Percentiles rank a stretch among this genome's conserved stretches.
phyloP scores from a whole-genome alignment of 345 rosid genomes.

The Sisymbrium altissimum region DNA sequence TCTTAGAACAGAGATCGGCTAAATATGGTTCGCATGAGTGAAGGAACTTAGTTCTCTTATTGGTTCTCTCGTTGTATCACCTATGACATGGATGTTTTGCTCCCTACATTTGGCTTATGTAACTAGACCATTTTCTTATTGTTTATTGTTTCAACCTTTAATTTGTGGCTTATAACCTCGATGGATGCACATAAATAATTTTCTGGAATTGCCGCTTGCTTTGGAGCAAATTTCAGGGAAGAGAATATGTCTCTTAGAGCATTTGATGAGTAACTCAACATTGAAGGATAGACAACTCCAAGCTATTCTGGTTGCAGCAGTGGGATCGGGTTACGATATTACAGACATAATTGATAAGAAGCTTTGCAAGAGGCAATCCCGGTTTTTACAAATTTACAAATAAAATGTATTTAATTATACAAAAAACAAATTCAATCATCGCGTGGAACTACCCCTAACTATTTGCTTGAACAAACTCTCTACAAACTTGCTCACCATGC shows the following conservation, averaged over 20 bases:
- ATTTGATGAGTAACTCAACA: constrained; percentile 47
- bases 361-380: constrained; percentile 46
- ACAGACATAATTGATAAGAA: constrained; percentile 35
- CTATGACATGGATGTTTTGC: background rate
- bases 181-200: no score
- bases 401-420: no score
- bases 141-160: no score
- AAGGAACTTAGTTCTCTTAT: constrained; percentile 8
- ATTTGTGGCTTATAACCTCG: no score
- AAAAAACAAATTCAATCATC: no score
- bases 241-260: constrained; percentile 45
- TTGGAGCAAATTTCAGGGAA: no score
- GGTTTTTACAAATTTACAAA: no score
- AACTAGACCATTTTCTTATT: no score
- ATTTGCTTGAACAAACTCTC: constrained; percentile 26
- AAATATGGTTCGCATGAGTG: background rate
- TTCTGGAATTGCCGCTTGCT: no score
- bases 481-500: constrained; percentile 27
- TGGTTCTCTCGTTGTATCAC: constrained; percentile 2
- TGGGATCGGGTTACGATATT: constrained; percentile 43
- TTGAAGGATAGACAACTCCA: constrained; percentile 64
- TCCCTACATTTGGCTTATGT: no score
- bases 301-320: constrained; percentile 51
- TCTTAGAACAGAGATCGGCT: constrained; percentile 20
- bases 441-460: no score